These are phyloP conservation scores for Scedosporium aurantiacum DNA, from an alignment of 2,329 filamentous ascomycete species.

Conservation along the genomic window DNA sequence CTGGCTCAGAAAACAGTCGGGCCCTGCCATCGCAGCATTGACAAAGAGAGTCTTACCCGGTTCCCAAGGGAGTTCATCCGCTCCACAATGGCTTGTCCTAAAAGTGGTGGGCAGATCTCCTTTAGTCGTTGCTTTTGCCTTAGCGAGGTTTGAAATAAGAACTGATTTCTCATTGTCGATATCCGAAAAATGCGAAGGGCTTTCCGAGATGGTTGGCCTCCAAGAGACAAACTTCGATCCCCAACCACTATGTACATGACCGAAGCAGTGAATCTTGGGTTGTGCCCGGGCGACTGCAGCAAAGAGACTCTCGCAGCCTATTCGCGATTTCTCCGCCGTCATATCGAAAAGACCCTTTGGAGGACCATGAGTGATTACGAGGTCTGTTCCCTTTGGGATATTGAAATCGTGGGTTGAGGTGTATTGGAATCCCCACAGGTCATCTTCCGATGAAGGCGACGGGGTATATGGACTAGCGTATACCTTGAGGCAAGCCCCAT, in stretches of 20 bases:
- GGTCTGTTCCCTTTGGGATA: conserved; percentile 15
- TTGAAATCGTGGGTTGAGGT: conserved; percentile 15
- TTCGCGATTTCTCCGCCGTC: conserved; percentile 15
- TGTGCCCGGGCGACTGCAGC: conserved; percentile 16
- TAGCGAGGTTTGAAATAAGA: conserved; percentile 23
- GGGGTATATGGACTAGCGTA: conserved; percentile 37
- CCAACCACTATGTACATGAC: conserved; percentile 22
- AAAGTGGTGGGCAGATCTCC: conserved; percentile 21
- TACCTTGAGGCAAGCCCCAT: conserved; percentile 27
- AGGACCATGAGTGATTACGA: conserved; percentile 25
- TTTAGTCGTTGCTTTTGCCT: conserved; percentile 16
- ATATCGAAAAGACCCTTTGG: conserved; percentile 30
- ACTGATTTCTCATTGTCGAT: conserved; percentile 16
- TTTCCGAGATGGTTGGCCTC: conserved; percentile 16
- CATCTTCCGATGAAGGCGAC: conserved; percentile 17
- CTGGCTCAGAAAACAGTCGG: conserved; percentile 29
- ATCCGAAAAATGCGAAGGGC: background rate
- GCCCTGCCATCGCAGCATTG: conserved; percentile 42
- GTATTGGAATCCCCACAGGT: conserved; percentile 34
- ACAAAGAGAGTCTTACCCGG: conserved; percentile 41
- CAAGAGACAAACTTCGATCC: conserved; percentile 35
- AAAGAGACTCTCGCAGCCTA: conserved; percentile 21
- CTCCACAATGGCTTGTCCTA: conserved; percentile 12
- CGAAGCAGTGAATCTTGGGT: conserved; percentile 25
- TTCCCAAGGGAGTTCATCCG: conserved; percentile 14